Evolutionary conservation across 225 moss, liverwort and hornwort genomes (phyloP).

Genomic region (Antitrichia curtipendula): DNA sequence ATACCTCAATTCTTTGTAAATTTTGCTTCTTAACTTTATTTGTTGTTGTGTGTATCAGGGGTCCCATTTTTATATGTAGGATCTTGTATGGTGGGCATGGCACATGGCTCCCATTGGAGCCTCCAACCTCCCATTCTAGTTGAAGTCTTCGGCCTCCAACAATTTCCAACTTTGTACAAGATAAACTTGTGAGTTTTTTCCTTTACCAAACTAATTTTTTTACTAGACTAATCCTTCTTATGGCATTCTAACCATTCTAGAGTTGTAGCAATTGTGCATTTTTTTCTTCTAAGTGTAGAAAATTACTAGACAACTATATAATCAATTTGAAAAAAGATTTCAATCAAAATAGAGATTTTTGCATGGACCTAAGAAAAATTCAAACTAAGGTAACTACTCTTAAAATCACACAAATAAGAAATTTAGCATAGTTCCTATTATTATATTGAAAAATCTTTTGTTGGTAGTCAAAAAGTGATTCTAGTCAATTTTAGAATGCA

Average conservation of each 20-base stretch:
- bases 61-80: constrained; percentile 24
- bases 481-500: no score
- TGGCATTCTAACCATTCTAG: background rate
- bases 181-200: constrained; percentile 17
- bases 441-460: no score
- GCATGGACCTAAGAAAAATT: background rate
- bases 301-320: background rate
- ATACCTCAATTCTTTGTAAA: background rate
- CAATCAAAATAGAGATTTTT: background rate
- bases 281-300: background rate
- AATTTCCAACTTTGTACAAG: constrained; percentile 41
- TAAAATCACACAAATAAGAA: no score
- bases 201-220: rapidly evolving
- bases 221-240: no score
- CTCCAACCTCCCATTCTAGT: constrained; percentile 29
- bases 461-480: no score
- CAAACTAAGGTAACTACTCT: no score
- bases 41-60: background rate
- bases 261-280: no score
- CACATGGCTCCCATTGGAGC: constrained; percentile 45
- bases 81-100: constrained; percentile 36
- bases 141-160: constrained; percentile 38
- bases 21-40: background rate
- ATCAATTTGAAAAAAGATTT: background rate
- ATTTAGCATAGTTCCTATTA: no score